Percentiles rank a stretch among this genome's conserved stretches.
phyloP scores from a whole-genome alignment of 2,329 filamentous ascomycete genomes.

The Dendrostoma leiphaemia region DNA sequence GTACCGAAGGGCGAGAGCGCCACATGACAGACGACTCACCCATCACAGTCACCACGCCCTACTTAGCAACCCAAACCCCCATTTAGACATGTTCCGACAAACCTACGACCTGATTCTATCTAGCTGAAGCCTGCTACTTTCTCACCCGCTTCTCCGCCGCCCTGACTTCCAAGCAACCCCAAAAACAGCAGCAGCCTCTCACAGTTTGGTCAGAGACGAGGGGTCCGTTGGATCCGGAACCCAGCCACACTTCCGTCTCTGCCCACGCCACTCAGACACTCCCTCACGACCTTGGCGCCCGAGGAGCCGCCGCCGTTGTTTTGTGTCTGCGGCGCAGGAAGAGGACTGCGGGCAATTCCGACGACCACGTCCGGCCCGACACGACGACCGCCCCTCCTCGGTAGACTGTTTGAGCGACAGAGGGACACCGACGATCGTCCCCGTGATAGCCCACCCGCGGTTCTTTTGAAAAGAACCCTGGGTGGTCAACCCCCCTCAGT shows the following conservation, averaged over 20 bases:
- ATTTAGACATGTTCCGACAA: neutral
- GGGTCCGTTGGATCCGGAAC: slow-evolving; percentile 5
- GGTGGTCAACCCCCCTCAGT: slow-evolving; percentile 9
- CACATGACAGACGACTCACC: neutral
- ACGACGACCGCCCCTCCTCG: neutral
- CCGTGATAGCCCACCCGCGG: slow-evolving; percentile 14
- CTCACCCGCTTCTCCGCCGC: neutral
- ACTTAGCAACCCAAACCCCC: neutral
- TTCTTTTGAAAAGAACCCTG: slow-evolving; percentile 17
- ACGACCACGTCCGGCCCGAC: neutral
- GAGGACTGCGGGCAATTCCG: neutral
- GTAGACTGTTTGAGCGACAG: neutral
- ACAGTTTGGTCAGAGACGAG: slow-evolving; percentile 3
- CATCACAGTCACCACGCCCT: neutral
- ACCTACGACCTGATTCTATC: neutral
- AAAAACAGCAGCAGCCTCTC: neutral
- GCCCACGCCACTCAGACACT: neutral
- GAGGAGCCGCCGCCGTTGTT: neutral
- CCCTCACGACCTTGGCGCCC: neutral
- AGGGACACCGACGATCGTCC: neutral
- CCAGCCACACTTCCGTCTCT: neutral
- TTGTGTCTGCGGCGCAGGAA: neutral
- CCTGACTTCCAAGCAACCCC: too few species aligned
- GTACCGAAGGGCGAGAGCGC: neutral
- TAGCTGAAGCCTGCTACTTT: neutral